Percentiles rank a stretch among this genome's conserved stretches.
Conservation (phyloP, 345 rosid species). For the Syzygium aqueum region DNA sequence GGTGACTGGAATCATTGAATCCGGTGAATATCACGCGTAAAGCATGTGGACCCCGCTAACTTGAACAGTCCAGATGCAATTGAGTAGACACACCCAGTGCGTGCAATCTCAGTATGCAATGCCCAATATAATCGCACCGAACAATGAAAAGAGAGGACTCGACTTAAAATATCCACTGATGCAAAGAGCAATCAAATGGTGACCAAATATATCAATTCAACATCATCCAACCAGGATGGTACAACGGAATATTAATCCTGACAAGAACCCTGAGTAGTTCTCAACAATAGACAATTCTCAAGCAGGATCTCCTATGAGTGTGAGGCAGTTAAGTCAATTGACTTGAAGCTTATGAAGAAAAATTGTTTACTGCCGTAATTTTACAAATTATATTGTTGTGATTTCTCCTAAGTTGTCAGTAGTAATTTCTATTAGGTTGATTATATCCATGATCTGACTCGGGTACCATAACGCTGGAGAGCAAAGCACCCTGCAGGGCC, state of each 20-base stretch:
- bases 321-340: background rate
- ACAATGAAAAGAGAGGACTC: background rate
- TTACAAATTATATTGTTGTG: background rate
- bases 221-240: background rate
- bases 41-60: background rate
- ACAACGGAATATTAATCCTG: background rate
- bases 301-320: background rate
- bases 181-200: background rate
- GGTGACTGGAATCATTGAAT: background rate
- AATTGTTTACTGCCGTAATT: background rate
- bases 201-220: background rate
- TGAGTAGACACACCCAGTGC: background rate
- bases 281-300: background rate
- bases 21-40: background rate
- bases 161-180: background rate
- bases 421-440: background rate
- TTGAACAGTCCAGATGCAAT: background rate
- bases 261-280: background rate
- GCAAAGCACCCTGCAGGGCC: constrained; percentile 21
- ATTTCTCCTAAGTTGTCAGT: background rate
- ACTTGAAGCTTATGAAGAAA: background rate
- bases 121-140: background rate
- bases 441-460: constrained; percentile 13
- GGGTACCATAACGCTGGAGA: constrained; percentile 34
- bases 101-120: background rate